Base-by-base conservation (phyloP, 1,284 basidiomycete genomes). In the Somion occarium region DNA sequence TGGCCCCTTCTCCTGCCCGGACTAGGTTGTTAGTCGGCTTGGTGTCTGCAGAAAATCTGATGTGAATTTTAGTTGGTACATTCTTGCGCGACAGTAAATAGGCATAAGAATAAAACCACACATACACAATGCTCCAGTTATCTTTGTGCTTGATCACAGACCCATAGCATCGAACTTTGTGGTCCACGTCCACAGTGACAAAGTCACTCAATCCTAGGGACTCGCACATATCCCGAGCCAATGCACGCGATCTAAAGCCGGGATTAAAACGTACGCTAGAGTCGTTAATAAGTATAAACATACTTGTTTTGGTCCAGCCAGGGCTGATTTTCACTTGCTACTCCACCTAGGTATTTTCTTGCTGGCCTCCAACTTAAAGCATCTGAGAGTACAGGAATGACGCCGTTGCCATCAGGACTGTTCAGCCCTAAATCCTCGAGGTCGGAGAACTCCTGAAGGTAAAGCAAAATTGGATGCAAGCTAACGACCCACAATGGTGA, bases 11-110 rank as follows among this genome's bases (percentile, higher is more conserved):
- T 0, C 89, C 93, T 0, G 83, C 85, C 38, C 75, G 65, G 22
- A 87, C 80, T 3, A 98, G 75, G 19, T 73, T 74, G 2, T 84
- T 70, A 18, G 83, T 82, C 0, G 94, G 94, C 65, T 81, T 79
- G 0, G 95, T 98, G 65, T 98, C 95, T 3, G 88, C 95, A 3
- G 94, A 97, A 60, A 80, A 87, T 49, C 87, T 85, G 59, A 45
- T 56, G 12, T 5, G 38, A 9, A 46, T 34, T 26, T 15, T 34
- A n/a, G n/a, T n/a, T n/a, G n/a, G n/a, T n/a, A n/a, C n/a, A n/a
- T n/a, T n/a, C n/a, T n/a, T n/a, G n/a, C n/a, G n/a, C n/a, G n/a
- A 7, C 15, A 34, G 15, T 34, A 34, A 20, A 56, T 30, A 30
- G 54, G 46, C 23, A 50, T 56, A 9, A 51, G n/a, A 27, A 46